A percentile compares a stretch with the other conserved stretches of the same genome.
phyloP scores from a whole-genome alignment of 1,284 basidiomycete genomes.

The Cryptococcus hybrid region DNA sequence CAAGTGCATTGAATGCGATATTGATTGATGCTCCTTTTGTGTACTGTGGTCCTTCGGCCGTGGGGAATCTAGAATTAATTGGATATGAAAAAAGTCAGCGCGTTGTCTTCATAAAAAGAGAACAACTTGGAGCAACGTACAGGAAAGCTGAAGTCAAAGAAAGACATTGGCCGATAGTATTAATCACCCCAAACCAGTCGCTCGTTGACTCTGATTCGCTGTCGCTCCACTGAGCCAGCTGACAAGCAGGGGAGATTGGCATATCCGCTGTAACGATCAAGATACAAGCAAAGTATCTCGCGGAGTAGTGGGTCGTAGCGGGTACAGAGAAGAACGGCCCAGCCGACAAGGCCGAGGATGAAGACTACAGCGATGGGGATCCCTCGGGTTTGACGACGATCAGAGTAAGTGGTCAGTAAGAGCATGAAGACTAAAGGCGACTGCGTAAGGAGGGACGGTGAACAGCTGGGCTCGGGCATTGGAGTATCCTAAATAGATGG shows the following conservation, averaged over 20 bases:
- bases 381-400: constrained; percentile 66
- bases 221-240: constrained; percentile 47
- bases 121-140: constrained; percentile 11
- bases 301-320: constrained; percentile 36
- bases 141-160: constrained; percentile 50
- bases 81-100: background rate
- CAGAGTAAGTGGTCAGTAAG: constrained; percentile 64
- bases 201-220: constrained; percentile 48
- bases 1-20: constrained; percentile 49
- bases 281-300: constrained; percentile 50
- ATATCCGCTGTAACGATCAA: constrained; percentile 48
- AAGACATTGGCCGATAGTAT: constrained; percentile 52
- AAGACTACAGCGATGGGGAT: constrained; percentile 46
- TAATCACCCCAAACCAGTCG: constrained; percentile 53
- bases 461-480: constrained; percentile 55
- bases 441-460: constrained; percentile 56
- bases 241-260: constrained; percentile 43
- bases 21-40: constrained; percentile 50
- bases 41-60: constrained; percentile 46
- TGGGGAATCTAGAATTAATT: constrained; percentile 43
- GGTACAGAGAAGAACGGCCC: constrained; percentile 61
- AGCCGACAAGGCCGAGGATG: constrained; percentile 49
- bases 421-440: constrained; percentile 66
- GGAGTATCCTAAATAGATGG: constrained; percentile 51
- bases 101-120: background rate